phyloP scores from a whole-genome alignment of 495 filamentous ascomycete species.

The Lentithecium fluviatile region DNA sequence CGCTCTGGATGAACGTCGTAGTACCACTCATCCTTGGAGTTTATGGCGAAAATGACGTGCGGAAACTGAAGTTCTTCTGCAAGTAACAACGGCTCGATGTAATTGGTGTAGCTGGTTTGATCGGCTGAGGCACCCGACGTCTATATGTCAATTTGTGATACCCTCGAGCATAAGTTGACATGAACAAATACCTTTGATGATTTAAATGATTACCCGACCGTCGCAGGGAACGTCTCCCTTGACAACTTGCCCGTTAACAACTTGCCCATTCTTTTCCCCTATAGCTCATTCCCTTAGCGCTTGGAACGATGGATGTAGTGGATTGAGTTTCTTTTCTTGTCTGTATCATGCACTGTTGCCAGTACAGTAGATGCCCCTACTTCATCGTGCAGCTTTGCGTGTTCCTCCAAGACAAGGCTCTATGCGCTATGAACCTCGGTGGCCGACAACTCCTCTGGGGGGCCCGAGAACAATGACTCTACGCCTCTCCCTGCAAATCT shows the following conservation, averaged over 20 bases:
- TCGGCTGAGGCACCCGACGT: constrained; percentile 33
- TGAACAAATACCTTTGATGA: constrained; percentile 30
- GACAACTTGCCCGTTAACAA: constrained; percentile 26
- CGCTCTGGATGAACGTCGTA: constrained; percentile 33
- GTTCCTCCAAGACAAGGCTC: no score
- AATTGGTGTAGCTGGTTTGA: constrained; percentile 37
- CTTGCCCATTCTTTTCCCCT: no score
- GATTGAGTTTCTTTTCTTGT: no score
- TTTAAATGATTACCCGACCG: constrained; percentile 33
- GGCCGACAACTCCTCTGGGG: no score
- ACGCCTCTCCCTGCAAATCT: no score
- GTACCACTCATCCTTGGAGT: constrained; percentile 34
- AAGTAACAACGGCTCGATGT: constrained; percentile 38
- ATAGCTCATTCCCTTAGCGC: no score
- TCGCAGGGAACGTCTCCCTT: constrained; percentile 28
- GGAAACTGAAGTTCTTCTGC: constrained; percentile 30
- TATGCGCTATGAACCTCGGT: no score
- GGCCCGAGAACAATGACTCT: no score
- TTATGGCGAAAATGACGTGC: constrained; percentile 33
- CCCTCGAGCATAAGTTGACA: neutral
- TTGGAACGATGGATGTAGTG: no score
- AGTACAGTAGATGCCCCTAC: no score
- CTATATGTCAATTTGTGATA: neutral
- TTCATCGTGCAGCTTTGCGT: no score
- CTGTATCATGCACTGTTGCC: no score